These are phyloP conservation scores for Plenodomus tracheiphilus DNA, from an alignment of 2,329 filamentous ascomycete genomes.

Conservation along the genomic window DNA sequence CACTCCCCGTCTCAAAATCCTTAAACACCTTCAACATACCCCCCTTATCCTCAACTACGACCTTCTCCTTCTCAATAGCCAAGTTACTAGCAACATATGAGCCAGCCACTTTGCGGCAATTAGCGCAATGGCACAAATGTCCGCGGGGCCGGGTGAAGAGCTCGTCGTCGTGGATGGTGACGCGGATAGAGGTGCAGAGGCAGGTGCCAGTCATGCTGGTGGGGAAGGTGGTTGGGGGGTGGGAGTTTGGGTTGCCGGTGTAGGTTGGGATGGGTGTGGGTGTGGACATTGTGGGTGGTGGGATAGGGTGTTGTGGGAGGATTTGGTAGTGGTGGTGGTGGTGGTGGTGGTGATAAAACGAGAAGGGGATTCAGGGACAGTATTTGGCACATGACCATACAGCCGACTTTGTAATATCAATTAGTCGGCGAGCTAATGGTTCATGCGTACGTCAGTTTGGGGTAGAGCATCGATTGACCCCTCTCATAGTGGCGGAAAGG, in stretches of 20 bases:
- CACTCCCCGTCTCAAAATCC: conserved; percentile 52
- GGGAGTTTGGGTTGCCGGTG: conserved; percentile 48
- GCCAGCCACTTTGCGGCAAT: conserved; percentile 56
- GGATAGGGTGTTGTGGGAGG: too few relatives aligned
- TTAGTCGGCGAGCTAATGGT: background rate
- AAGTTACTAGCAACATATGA: conserved; percentile 48
- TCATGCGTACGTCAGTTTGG: background rate
- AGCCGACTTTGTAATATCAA: background rate
- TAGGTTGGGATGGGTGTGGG: conserved; percentile 13
- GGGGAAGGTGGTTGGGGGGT: conserved; percentile 38
- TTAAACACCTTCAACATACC: conserved; percentile 51
- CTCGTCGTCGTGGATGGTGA: conserved; percentile 53
- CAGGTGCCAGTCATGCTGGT: conserved; percentile 47
- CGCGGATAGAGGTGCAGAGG: conserved; percentile 53
- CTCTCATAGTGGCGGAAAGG: background rate
- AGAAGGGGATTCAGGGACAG: background rate
- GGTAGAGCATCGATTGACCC: background rate
- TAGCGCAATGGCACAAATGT: conserved; percentile 55
- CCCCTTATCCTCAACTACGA: conserved; percentile 50
- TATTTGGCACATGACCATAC: background rate
- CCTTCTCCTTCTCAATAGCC: conserved; percentile 50
- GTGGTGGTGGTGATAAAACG: too few relatives aligned
- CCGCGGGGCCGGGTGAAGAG: conserved; percentile 51
- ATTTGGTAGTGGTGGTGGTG: too few relatives aligned
- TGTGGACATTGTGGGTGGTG: background rate